Conservation (phyloP, 495 filamentous ascomycete species). For the Penicillium canariense region DNA sequence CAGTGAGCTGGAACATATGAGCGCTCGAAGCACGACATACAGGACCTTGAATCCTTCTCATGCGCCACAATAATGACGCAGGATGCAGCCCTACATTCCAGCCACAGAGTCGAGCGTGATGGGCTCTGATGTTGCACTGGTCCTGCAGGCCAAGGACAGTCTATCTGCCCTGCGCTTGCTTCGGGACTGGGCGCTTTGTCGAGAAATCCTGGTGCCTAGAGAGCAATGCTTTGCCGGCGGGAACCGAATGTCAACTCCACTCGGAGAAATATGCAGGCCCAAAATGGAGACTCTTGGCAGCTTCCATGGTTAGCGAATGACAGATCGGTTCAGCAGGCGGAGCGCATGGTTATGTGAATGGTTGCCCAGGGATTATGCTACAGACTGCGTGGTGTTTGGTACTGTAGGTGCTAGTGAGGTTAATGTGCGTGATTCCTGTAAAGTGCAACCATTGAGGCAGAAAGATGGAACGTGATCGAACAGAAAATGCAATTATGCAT, state of each 20-base stretch:
- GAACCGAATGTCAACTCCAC: background rate
- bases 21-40: background rate
- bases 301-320: background rate
- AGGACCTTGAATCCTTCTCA: background rate
- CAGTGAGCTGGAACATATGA: background rate
- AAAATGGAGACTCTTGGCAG: conserved; percentile 3
- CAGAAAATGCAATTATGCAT: conserved; percentile 8
- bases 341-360: background rate
- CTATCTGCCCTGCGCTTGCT: background rate
- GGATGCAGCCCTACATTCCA: conserved; percentile 9
- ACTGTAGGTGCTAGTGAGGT: background rate
- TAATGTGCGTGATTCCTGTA: background rate
- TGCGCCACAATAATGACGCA: conserved; percentile 20
- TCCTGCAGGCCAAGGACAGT: conserved; percentile 19
- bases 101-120: conserved; percentile 15
- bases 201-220: conserved; percentile 25
- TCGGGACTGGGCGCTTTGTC: background rate
- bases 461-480: background rate
- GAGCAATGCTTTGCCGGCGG: background rate
- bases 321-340: background rate
- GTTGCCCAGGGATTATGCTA: background rate
- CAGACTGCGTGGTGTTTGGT: background rate
- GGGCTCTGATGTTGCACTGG: conserved; percentile 17
- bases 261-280: conserved; percentile 1
- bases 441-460: background rate